Percentiles rank a stretch among this genome's conserved stretches.
Evolutionary conservation across 345 rosid genomes (phyloP).

Genomic region (Passiflora organensis): DNA sequence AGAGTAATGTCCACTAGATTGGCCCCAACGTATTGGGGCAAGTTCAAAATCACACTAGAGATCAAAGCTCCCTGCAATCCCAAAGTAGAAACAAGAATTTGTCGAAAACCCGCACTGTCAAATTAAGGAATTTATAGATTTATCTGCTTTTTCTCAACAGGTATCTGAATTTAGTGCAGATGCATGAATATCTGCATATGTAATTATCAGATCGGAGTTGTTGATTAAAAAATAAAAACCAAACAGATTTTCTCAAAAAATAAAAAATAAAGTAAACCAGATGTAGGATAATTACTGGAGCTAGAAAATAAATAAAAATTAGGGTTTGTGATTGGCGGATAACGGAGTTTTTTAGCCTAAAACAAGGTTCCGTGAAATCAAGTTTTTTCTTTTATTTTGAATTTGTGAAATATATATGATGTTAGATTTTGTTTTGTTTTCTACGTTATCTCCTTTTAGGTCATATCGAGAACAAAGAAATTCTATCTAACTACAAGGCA

Average conservation of each 20-base stretch:
- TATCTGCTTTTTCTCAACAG: too few relatives aligned
- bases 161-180: background rate
- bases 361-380: slow-evolving; percentile 3
- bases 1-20: slow-evolving; percentile 10
- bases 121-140: background rate
- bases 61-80: slow-evolving; percentile 1
- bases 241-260: background rate
- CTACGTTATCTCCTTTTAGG: too few relatives aligned
- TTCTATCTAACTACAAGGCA: too few relatives aligned
- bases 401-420: too few relatives aligned
- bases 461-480: too few relatives aligned
- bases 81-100: background rate
- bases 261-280: background rate
- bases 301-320: slow-evolving; percentile 16
- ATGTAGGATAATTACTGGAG: slow-evolving; percentile 1
- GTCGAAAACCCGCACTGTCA: background rate
- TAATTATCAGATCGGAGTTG: background rate
- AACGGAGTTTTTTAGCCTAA: slow-evolving; percentile 7
- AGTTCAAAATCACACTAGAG: background rate
- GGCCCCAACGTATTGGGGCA: slow-evolving; percentile 15
- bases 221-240: background rate
- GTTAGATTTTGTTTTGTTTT: too few relatives aligned
- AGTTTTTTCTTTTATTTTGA: background rate
- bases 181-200: background rate
- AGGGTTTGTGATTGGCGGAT: slow-evolving; percentile 21